Evolutionary conservation across 257 asterid genomes (phyloP).

Genomic region (Solanum dulcamara): DNA sequence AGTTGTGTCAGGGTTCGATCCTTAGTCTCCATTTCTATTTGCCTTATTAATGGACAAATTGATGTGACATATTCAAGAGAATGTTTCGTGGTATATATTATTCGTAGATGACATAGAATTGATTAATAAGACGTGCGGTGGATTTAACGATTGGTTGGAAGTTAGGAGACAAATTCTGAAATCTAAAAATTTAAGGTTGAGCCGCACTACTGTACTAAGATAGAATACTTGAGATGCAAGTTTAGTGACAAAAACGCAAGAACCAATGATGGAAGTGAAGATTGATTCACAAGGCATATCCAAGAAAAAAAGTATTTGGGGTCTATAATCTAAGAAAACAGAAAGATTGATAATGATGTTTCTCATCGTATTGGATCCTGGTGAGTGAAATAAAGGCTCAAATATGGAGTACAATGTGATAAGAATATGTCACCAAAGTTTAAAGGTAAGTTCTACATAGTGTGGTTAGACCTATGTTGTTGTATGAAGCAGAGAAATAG

Average conservation of each 20-base stretch:
- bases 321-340: not conserved
- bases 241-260: not conserved
- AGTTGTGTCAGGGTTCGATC: too few relatives aligned
- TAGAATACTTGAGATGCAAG: not conserved
- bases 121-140: not conserved
- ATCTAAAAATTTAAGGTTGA: not conserved
- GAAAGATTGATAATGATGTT: too few relatives aligned
- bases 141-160: not conserved
- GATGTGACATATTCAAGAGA: not conserved
- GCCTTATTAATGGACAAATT: too few relatives aligned
- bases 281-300: not conserved
- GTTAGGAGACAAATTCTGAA: not conserved
- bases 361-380: not conserved
- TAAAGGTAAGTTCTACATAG: not conserved
- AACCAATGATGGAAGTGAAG: not conserved
- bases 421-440: not conserved
- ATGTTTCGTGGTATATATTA: too few relatives aligned
- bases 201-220: not conserved
- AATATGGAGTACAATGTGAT: not conserved
- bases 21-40: too few relatives aligned
- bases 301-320: not conserved
- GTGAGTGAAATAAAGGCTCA: not conserved
- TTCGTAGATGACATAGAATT: not conserved
- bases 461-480: not conserved
- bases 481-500: too few relatives aligned